Conservation (phyloP, 2,329 filamentous ascomycete genomes). For the Emericellopsis atlantica region DNA sequence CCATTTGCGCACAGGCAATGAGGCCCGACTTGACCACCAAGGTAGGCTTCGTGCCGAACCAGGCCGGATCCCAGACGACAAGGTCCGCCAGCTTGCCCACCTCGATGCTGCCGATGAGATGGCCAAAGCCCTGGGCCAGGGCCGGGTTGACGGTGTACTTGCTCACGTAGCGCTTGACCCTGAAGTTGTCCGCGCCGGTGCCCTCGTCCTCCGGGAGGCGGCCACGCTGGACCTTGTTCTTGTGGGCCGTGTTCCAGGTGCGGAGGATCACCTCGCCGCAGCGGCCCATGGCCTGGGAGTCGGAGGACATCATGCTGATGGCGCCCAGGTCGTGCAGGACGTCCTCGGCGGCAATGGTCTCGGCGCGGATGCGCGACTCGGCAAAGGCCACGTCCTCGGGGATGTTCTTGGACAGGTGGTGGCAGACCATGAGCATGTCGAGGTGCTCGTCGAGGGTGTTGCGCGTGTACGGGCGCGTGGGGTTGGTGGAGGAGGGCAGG, state of each 20-base stretch:
- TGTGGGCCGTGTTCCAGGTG: conserved; percentile 95
- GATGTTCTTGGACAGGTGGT: conserved; percentile 84
- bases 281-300: conserved; percentile 93
- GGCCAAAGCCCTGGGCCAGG: conserved; percentile 78
- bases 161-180: conserved; percentile 84
- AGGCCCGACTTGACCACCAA: conserved; percentile 79
- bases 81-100: conserved; percentile 83
- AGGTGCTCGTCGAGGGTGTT: conserved; percentile 95
- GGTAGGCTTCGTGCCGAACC: conserved; percentile 78
- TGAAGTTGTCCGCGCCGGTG: conserved; percentile 74
- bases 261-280: conserved; percentile 87
- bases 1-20: conserved; percentile 76
- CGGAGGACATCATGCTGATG: conserved; percentile 94
- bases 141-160: conserved; percentile 97
- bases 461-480: conserved; percentile 76
- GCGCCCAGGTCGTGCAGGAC: conserved; percentile 89
- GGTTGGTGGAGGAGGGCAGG: conserved; percentile 82
- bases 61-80: conserved; percentile 72
- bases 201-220: conserved; percentile 63
- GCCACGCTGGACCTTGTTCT: conserved; percentile 85
- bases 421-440: conserved; percentile 98
- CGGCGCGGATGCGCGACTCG: conserved; percentile 83
- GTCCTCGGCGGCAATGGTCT: conserved; percentile 94
- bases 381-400: conserved; percentile 94
- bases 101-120: conserved; percentile 78